Conservation (phyloP, 2,329 filamentous ascomycete species). For the Cryphonectria japonica region DNA sequence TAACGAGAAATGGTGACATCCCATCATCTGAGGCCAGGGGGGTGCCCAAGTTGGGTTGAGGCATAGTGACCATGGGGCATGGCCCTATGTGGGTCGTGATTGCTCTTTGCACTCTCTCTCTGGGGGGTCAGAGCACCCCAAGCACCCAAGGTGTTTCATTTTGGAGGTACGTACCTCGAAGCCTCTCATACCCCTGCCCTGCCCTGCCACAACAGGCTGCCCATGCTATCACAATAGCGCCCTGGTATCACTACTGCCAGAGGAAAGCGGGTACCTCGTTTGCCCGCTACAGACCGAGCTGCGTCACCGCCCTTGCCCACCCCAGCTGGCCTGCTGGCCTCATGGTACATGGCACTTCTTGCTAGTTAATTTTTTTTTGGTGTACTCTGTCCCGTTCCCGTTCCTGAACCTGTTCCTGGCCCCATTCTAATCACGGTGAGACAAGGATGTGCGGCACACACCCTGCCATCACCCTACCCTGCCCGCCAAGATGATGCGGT, state of each 20-base stretch:
- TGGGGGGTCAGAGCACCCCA: constrained; percentile 16
- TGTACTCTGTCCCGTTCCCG: constrained; percentile 23
- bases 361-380: constrained; percentile 23
- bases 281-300: constrained; percentile 15
- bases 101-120: neutral
- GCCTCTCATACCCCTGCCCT: neutral
- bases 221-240: constrained; percentile 1
- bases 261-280: constrained; percentile 16
- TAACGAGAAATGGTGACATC: constrained; percentile 28
- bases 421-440: constrained; percentile 26
- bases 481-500: constrained; percentile 1
- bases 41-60: constrained; percentile 3
- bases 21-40: constrained; percentile 26
- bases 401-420: constrained; percentile 23
- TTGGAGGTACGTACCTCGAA: constrained; percentile 26
- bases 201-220: neutral
- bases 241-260: neutral
- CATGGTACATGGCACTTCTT: neutral
- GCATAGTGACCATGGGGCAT: neutral
- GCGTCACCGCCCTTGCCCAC: constrained; percentile 27
- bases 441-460: constrained; percentile 28
- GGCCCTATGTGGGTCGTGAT: neutral
- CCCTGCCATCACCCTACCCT: neutral
- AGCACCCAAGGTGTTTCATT: constrained; percentile 26
- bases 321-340: neutral